Conservation (phyloP, 2,329 filamentous ascomycete genomes). For the Phoma sp. region DNA sequence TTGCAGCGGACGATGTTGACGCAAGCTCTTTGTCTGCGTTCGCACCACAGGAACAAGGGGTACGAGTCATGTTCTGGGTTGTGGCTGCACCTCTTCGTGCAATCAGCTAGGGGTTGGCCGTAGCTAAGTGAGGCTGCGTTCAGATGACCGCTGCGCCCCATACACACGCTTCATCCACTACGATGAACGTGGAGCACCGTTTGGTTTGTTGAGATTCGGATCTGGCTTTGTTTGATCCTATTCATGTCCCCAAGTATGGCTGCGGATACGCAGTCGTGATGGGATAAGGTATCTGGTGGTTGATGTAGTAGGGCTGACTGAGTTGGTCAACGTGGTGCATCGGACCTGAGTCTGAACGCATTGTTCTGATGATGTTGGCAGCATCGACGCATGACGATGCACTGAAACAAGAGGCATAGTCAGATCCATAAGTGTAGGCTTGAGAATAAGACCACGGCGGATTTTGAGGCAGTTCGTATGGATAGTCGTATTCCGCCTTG, state of each 20-base stretch:
- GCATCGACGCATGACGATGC: slow-evolving; percentile 50
- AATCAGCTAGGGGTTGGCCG: neutral
- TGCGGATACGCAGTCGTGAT: slow-evolving; percentile 2
- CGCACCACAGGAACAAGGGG: neutral
- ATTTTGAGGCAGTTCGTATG: slow-evolving; percentile 30
- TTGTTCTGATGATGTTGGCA: slow-evolving; percentile 54
- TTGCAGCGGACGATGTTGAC: neutral
- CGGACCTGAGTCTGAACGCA: slow-evolving; percentile 44
- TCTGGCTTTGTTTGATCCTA: neutral
- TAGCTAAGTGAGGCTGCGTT: neutral
- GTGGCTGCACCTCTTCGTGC: neutral
- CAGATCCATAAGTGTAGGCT: slow-evolving; percentile 22
- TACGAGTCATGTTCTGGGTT: neutral
- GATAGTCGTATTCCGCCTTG: slow-evolving; percentile 33
- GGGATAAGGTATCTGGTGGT: slow-evolving; percentile 1
- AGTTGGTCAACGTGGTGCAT: neutral
- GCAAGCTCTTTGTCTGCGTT: neutral
- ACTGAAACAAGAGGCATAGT: slow-evolving; percentile 32
- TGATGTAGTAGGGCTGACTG: slow-evolving; percentile 8
- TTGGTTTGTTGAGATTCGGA: neutral
- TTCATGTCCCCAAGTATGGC: slow-evolving; percentile 5
- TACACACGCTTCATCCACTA: neutral
- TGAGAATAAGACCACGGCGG: slow-evolving; percentile 33
- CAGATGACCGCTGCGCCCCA: neutral
- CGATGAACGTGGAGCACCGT: neutral